Conservation (phyloP, 1,284 basidiomycete genomes). For the Ustanciosporium gigantosporum region DNA sequence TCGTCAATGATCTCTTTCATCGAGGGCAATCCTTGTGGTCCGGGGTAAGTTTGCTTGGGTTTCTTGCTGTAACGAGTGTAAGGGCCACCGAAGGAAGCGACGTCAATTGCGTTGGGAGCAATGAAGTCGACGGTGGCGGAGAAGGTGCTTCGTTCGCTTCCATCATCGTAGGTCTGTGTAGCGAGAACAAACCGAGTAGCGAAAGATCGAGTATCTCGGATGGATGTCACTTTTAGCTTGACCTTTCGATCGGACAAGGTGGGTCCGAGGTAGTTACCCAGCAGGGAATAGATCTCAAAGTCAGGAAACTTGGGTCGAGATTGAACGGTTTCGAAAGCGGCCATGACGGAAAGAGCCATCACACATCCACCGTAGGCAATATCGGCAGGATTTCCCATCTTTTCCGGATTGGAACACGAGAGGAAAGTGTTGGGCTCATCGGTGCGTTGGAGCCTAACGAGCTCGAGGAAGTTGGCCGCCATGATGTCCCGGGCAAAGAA, state of each 20-base stretch:
- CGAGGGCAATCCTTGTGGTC: conserved; percentile 9
- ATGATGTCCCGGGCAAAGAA: conserved; percentile 1
- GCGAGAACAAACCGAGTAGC: conserved; percentile 41
- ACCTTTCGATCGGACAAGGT: conserved; percentile 31
- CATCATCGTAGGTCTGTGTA: conserved; percentile 26
- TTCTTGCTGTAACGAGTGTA: conserved; percentile 26
- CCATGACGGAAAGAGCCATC: conserved; percentile 27
- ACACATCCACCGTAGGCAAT: conserved; percentile 56
- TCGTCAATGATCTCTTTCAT: conserved; percentile 11
- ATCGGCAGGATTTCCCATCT: conserved; percentile 46
- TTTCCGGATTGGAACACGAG: conserved; percentile 29
- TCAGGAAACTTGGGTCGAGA: conserved; percentile 3
- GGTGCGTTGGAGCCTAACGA: conserved; percentile 33
- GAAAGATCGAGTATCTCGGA: conserved; percentile 50
- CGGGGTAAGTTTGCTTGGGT: conserved; percentile 16
- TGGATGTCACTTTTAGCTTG: conserved; percentile 23
- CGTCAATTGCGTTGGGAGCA: conserved; percentile 30
- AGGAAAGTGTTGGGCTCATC: conserved; percentile 29
- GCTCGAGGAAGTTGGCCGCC: conserved; percentile 38
- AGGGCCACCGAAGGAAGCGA: conserved; percentile 6
- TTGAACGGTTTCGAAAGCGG: conserved; percentile 47
- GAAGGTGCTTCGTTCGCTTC: conserved; percentile 30
- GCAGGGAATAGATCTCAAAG: conserved; percentile 46
- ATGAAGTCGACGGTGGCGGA: conserved; percentile 43
- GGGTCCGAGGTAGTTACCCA: conserved; percentile 48